Evolutionary conservation across 2,329 filamentous ascomycete species (phyloP), one percentile per base, ranked within the genome.

Genomic region (Lachnellula cervina): DNA sequence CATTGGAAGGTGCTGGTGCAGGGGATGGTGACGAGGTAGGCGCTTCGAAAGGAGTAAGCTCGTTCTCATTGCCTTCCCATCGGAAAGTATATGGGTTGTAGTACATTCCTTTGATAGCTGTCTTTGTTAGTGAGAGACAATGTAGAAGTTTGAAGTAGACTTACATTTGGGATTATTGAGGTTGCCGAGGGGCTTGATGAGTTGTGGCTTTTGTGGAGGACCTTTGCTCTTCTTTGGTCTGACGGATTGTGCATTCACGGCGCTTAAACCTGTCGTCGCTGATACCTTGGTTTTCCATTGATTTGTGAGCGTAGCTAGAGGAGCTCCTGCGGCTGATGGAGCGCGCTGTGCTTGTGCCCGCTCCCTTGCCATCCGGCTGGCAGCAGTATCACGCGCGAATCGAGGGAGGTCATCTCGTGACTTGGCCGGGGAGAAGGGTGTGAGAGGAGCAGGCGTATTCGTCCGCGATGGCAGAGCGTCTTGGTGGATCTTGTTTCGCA

Each of bases 51-150:
- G 84, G 83, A 60, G 82, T 81, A 52, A 96, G 76, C 35, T 81
- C 87, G 65, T 90, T 93, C 70, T 99, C 94, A 66, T 99, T 99
- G 51, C 94, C 94, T 77, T 99, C 94, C 94, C 94, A 99, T 49
- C 85, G 82, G 68, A 86, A 94, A 8, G 89, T 88, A 28, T 81
- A 77, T 6, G 94, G 90, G 68, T 99, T 97, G 71, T 96, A 99
- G 53, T 84, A 87, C 94, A 99, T 99, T 61, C 93, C 94, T 72
- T 96, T 94, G 58, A 96, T 82, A 67, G 86, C 90, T 93, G 60
- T 13, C 49, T 40, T 25, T 47, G 64, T 76, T 68, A 75, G 70
- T 47, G 55, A 47, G 54, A n/a, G 49, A 34, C 55, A 47, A 9
- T 44, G 21, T 21, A 34, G 34, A 23, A 28, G 47, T 14, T 44